Conservation (phyloP, 2,329 filamentous ascomycete species). For the Plenodomus biglobosus region DNA sequence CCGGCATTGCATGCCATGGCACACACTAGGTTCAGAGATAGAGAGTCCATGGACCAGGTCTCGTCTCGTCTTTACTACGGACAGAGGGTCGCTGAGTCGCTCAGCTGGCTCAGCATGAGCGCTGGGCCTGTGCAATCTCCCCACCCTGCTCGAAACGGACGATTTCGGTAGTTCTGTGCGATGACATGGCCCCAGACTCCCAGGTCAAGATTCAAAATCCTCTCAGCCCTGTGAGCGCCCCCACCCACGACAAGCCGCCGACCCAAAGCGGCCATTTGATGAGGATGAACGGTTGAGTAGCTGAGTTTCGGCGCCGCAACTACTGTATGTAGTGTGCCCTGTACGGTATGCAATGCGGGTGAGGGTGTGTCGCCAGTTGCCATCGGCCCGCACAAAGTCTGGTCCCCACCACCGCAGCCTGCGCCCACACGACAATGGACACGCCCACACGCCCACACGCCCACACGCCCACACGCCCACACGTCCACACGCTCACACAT, state of each 20-base stretch:
- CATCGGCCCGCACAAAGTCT: conserved; percentile 1
- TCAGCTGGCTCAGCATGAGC: not conserved
- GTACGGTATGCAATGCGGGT: not conserved
- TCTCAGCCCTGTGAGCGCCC: conserved; percentile 8
- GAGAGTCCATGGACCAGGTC: too few relatives aligned
- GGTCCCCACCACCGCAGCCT: not conserved
- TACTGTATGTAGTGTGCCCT: too few relatives aligned
- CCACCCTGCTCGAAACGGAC: conserved; percentile 6
- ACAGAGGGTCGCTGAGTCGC: too few relatives aligned
- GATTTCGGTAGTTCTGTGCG: conserved; percentile 1
- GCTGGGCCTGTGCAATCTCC: not conserved
- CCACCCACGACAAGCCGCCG: not conserved
- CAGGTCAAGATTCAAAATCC: too few relatives aligned
- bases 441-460: conserved; percentile 23
- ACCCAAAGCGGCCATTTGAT: not conserved
- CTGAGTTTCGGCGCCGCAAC: not conserved
- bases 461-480: conserved; percentile 1
- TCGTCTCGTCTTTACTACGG: too few relatives aligned
- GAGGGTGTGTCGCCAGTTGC: not conserved
- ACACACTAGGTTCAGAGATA: too few relatives aligned
- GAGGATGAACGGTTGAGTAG: not conserved
- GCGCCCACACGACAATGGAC: conserved; percentile 1
- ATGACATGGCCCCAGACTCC: too few relatives aligned
- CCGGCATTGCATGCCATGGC: too few relatives aligned
- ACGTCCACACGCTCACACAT: conserved; percentile 23